Base-by-base conservation (phyloP, 2,329 filamentous ascomycete species). In the Cercospora zeina region DNA sequence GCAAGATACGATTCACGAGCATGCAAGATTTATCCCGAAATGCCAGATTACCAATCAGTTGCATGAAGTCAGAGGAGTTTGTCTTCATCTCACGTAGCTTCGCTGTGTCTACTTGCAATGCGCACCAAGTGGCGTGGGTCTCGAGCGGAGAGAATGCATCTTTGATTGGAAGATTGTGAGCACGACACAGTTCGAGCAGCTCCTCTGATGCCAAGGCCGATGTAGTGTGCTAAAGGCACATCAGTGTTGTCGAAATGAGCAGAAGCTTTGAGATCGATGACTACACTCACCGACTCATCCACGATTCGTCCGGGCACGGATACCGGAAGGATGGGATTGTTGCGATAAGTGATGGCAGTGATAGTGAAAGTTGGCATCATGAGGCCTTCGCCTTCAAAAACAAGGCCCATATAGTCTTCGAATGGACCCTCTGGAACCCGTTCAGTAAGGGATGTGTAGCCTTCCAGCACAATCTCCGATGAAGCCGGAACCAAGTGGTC, bases 401-500 rank as follows among this genome's bases (percentile, higher is more conserved):
- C 49, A 36, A 54, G 31, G 4, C 37, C 51, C 37, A 56, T 39
- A 10, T 27, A 39, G 27, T 61, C 59, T 7, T 53, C 54, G 19
- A 61, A 39, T 13, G 59, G 59, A 1, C 59, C 59, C 33, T 61
- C 59, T 10, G 19, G n/a, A 30, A 30, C 59, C 10, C n/a, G 31
- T 19, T 37, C 37, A 13, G 34, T 61, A 10, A 47, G 71, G 0
- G 80, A 83, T 13, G 80, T 64, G 0, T 75, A 78, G 2, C 82
- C 82, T 60, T 84, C 81, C 1, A 84, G 70, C 0, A 84, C 77
- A 54, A 84, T 83, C 65, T 84, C 82, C 0, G 74, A 68, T 59
- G 77, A 81, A 0, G 82, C 81, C 0, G 82, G 82, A 1, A 84
- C 80, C 3, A 74, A 68, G 0, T 84, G 67, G 24, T 78, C 73